Base-by-base conservation (phyloP, 75 land plant species). In the Pseudotsuga menziesii region DNA sequence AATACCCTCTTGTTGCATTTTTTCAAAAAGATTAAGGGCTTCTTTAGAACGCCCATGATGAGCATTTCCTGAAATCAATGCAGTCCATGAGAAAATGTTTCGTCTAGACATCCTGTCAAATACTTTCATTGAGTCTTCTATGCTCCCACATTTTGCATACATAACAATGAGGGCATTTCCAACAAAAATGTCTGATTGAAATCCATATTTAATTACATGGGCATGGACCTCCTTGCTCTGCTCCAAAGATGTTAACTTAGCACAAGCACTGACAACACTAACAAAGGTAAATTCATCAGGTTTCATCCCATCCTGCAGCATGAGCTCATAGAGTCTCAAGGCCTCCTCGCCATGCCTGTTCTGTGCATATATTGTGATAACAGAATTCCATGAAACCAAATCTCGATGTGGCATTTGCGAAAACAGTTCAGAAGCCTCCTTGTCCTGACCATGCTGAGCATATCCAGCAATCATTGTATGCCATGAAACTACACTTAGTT, bases 61-160 rank as follows among this genome's bases (percentile, higher is more conserved):
- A 2, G 92, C 83, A 78, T 73, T 82, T 1, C 90, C 94, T 56
- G 80, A 76, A 55, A 92, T 92, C 84, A 92, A 80, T 35, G 94
- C 82, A 41, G 90, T 89, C 94, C 94, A 92, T 12, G 90, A 87
- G 4, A 92, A 79, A 0, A 72, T 69, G 72, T 92, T 92, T 76
- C 75, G 82, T 14, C 57, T 26, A 48, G 26, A 36, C 78, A 88
- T 70, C 3, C 26, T 62, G 20, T 79, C 76, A 57, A 92, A 92
- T 15, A 90, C 23, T 54, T 44, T 58, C n/a, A 20, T 63, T 22
- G 92, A 85, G 48, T 85, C 90, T 48, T 79, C 75, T 52, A 82
- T 64, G 60, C 60, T 74, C 19, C 92, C 94, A 82, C 94, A 90
- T 57, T 90, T 92, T 22, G 86, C 80, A 63, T 92, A 92, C 94